A percentile compares a stretch with the other conserved stretches of the same genome.
These are phyloP conservation scores for Euphorbia peplus DNA, from an alignment of 345 rosid genomes.

Conservation along the genomic window DNA sequence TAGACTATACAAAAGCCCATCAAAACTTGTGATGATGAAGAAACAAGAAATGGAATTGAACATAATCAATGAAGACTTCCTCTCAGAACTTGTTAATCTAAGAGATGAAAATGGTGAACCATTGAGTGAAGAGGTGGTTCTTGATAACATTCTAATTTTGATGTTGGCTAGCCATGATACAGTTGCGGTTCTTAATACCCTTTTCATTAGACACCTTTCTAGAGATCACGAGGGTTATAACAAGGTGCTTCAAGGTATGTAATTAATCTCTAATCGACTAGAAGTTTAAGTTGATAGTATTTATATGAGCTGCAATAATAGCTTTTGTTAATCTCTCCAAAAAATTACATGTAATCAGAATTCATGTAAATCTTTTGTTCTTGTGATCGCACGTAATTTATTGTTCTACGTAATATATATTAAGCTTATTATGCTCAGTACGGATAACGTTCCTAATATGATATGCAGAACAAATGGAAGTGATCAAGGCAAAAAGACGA, in stretches of 20 bases:
- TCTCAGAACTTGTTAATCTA: slow-evolving; percentile 6
- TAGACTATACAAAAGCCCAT: slow-evolving; percentile 13
- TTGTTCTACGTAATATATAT: no score
- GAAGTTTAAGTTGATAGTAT: no score
- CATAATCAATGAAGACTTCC: neutral
- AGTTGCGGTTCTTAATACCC: slow-evolving; percentile 1
- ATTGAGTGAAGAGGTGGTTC: slow-evolving; percentile 18
- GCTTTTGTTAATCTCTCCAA: no score
- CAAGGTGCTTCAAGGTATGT: neutral
- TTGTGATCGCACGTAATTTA: no score
- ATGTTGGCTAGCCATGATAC: slow-evolving; percentile 28
- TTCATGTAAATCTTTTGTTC: no score
- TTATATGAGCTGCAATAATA: no score
- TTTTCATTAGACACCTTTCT: slow-evolving; percentile 14
- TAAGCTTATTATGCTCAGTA: no score
- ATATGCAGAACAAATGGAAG: no score
- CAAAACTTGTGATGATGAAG: neutral
- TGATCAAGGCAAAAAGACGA: no score
- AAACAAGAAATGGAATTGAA: slow-evolving; percentile 17
- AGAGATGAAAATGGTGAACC: slow-evolving; percentile 27
- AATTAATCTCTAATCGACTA: no score
- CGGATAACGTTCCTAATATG: no score
- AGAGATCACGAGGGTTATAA: neutral
- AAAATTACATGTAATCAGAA: no score
- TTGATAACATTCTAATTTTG: slow-evolving; percentile 13